Evolutionary conservation across 306 rosid genomes (phyloP).

Genomic region (Cucurbita ficifolia): DNA sequence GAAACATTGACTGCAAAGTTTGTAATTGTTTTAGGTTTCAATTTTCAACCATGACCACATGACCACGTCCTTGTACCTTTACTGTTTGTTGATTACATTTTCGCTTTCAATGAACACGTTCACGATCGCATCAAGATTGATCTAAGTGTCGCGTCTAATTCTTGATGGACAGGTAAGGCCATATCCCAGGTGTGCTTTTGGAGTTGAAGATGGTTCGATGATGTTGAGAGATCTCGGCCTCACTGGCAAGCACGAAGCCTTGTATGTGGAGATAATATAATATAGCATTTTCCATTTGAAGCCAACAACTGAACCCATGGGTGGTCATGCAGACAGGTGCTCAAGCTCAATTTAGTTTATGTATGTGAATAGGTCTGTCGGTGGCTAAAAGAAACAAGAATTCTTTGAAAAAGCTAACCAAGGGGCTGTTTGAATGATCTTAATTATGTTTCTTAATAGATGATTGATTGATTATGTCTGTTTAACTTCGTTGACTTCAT

Average conservation of each 20-base stretch:
- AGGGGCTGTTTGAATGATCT: neutral
- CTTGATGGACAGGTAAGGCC: constrained; percentile 44
- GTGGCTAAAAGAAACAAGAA: neutral
- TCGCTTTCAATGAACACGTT: neutral
- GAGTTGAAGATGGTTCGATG: constrained; percentile 25
- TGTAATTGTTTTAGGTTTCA: neutral
- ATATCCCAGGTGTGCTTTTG: constrained; percentile 50
- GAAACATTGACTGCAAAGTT: neutral
- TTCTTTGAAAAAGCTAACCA: neutral
- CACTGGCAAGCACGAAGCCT: constrained; percentile 63
- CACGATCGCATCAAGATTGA: neutral
- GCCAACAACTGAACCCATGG: neutral
- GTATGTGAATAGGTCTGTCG: neutral
- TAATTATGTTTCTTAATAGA: neutral
- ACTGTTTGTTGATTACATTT: neutral
- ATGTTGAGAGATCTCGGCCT: constrained; percentile 61
- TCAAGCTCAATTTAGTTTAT: neutral
- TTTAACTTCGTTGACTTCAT: neutral
- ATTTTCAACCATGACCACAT: neutral
- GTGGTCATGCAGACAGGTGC: constrained; percentile 1
- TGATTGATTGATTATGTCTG: neutral
- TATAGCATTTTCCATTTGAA: constrained; percentile 13
- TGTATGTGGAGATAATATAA: constrained; percentile 64
- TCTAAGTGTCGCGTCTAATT: neutral
- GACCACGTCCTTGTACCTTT: constrained; percentile 11